Conservation (phyloP, 2,329 filamentous ascomycete genomes). For the Ascochyta clinopodiicola region DNA sequence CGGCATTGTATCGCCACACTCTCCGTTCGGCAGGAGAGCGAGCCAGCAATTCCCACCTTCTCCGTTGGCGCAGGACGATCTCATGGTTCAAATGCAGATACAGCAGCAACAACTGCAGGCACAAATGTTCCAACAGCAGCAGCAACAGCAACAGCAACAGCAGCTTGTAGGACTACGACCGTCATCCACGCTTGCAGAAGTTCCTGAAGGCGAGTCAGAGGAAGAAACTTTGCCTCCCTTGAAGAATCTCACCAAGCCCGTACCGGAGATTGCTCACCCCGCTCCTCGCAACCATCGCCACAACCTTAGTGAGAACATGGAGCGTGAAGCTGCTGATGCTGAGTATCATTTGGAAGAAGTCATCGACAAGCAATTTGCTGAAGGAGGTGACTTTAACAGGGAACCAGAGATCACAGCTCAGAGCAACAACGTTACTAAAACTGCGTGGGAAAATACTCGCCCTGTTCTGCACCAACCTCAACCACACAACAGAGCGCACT, state of each 20-base stretch:
- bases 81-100: constrained; percentile 55
- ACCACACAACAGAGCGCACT: constrained; percentile 76
- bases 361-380: constrained; percentile 78
- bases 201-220: constrained; percentile 77
- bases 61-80: constrained; percentile 47
- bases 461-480: constrained; percentile 71
- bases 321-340: constrained; percentile 83
- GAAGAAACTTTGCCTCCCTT: constrained; percentile 49
- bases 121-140: constrained; percentile 56
- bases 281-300: constrained; percentile 69
- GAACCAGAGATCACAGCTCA: constrained; percentile 47
- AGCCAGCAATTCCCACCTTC: constrained; percentile 53
- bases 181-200: constrained; percentile 66
- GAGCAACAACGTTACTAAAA: constrained; percentile 35
- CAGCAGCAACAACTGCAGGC: constrained; percentile 61
- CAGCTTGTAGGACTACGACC: constrained; percentile 55
- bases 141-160: constrained; percentile 58
- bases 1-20: constrained; percentile 57
- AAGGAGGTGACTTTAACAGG: constrained; percentile 73
- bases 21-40: constrained; percentile 64
- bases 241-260: constrained; percentile 49
- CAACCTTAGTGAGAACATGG: constrained; percentile 77
- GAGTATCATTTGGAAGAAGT: constrained; percentile 86
- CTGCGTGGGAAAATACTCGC: constrained; percentile 43
- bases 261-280: constrained; percentile 64